Conservation (phyloP, 2,329 filamentous ascomycete genomes). For the Ophiosphaerella korrae region DNA sequence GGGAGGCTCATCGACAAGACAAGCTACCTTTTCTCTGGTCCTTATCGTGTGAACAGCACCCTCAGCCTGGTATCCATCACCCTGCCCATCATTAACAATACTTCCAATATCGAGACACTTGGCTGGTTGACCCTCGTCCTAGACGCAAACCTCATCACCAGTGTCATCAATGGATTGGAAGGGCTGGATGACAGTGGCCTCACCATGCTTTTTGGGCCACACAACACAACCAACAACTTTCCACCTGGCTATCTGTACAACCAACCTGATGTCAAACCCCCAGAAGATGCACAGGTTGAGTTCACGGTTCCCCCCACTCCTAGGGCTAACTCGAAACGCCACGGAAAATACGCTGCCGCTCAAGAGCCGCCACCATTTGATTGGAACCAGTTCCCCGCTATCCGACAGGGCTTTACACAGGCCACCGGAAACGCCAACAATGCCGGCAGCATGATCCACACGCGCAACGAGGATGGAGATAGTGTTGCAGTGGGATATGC, state of each 20-base stretch:
- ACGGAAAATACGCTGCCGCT: conserved; percentile 33
- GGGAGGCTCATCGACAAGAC: conserved; percentile 51
- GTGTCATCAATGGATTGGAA: conserved; percentile 67
- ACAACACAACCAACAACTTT: conserved; percentile 65
- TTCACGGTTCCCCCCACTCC: conserved; percentile 44
- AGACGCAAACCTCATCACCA: conserved; percentile 67
- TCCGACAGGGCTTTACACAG: conserved; percentile 63
- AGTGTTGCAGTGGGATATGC: conserved; percentile 82
- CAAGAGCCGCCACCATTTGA: conserved; percentile 54
- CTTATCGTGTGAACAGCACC: conserved; percentile 71
- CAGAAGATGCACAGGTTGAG: conserved; percentile 32
- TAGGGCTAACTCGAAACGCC: conserved; percentile 24
- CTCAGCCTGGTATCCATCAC: conserved; percentile 82
- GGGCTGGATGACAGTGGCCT: conserved; percentile 73
- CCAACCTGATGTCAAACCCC: conserved; percentile 19
- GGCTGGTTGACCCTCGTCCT: conserved; percentile 86
- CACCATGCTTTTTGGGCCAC: conserved; percentile 72
- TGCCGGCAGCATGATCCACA: conserved; percentile 70
- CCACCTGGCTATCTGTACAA: conserved; percentile 41
- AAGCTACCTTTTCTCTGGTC: conserved; percentile 76
- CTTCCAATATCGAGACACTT: conserved; percentile 65
- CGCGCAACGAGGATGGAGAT: conserved; percentile 72
- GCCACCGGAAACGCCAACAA: conserved; percentile 61
- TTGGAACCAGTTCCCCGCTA: conserved; percentile 66
- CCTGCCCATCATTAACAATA: conserved; percentile 74